Evolutionary conservation across 164 flowering plant genomes (phyloP).

Genomic region (Vitis rotundifolia): DNA sequence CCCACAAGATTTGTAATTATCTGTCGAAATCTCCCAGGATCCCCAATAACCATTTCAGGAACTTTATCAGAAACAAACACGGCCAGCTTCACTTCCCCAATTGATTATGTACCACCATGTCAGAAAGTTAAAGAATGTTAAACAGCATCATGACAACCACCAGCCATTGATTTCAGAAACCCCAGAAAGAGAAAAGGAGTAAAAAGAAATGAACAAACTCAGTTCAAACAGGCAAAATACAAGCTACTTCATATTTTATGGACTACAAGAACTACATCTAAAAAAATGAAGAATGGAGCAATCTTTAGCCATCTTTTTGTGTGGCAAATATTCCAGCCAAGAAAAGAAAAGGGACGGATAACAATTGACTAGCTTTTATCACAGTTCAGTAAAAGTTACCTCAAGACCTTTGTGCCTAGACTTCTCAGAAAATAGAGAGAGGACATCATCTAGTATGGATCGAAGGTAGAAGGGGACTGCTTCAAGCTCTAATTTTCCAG

Average conservation of each 20-base stretch:
- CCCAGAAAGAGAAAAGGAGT: background rate
- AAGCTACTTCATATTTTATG: background rate
- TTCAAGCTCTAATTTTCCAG: constrained; percentile 87
- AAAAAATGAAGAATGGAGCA: background rate
- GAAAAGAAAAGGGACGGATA: background rate
- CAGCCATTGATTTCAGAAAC: background rate
- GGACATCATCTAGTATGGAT: constrained; percentile 81
- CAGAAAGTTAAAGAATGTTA: background rate
- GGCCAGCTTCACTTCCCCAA: constrained; percentile 66
- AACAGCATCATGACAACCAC: background rate
- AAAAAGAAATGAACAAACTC: constrained; percentile 1
- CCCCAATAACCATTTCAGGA: constrained; percentile 83
- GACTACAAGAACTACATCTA: constrained; percentile 1
- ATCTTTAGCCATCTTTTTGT: background rate
- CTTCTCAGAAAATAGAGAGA: constrained; percentile 84
- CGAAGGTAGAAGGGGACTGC: constrained; percentile 75
- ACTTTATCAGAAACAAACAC: constrained; percentile 88
- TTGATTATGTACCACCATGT: constrained; percentile 16
- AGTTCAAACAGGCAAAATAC: background rate
- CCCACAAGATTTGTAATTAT: constrained; percentile 90
- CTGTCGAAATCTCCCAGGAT: constrained; percentile 93
- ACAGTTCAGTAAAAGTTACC: constrained; percentile 38
- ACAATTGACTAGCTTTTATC: background rate
- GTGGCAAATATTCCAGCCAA: background rate
- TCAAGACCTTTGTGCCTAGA: constrained; percentile 79